Evolutionary conservation across 2,329 filamentous ascomycete genomes (phyloP), one percentile per base, ranked within the genome.

Genomic region (Scolecobasidium constrictum): DNA sequence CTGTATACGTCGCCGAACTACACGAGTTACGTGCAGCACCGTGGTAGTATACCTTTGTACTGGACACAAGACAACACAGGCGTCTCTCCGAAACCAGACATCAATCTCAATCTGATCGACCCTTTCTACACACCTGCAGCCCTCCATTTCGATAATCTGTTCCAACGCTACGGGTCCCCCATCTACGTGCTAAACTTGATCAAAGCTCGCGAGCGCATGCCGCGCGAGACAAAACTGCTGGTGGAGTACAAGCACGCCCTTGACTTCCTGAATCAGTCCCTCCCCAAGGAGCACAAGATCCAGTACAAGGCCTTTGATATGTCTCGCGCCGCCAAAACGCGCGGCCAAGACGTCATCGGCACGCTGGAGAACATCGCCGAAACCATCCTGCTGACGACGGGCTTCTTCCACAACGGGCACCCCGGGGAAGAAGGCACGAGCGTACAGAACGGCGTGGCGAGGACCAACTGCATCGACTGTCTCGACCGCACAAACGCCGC

Each of bases 391-490:
- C 75, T 75, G 1, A 81, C 78, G 18, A 98, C 90, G 0, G 86
- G 88, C 1, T 94, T 98, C 64, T 98, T 98, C 60, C 87, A 87
- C 46, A 96, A 96, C 52, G 92, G 88, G 5, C 81, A 88, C 48
- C 75, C 78, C 23, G 71, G 72, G 2, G 77, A 77, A 31, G 75
- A 74, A 16, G 70, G 75, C 3, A 70, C 83, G 3, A 75, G 72
- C 22, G 77, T 92, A 2, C 92, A 98, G 58, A 94, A 94, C 50
- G 92, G 92, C 7, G 77, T 98, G 33, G 90, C 86, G 7, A 77
- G 92, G 45, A 98, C 92, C 1, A 98, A 98, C 56, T 98, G 92
- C 59, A 96, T 98, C 53, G 92, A 98, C 61, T 98, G 92, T 55
- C 72, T 98, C 1, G 92, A 98, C 61, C 81, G 92, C 17, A 98